Conservation (phyloP, 805 yeast genomes). For the Candida chilensis region DNA sequence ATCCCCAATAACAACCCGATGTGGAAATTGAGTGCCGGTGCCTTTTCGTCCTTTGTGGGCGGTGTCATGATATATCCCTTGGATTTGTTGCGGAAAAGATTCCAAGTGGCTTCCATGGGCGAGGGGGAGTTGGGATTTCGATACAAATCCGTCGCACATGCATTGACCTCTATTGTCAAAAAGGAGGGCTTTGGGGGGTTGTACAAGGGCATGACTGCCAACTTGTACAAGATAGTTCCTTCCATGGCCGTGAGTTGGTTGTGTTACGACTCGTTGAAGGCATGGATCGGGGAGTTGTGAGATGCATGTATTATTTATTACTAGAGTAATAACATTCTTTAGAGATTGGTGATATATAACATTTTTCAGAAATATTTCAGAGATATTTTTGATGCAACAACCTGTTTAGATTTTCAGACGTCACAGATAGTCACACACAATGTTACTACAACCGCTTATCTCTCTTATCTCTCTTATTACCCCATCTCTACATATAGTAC, state of each 20-base stretch:
- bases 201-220: constrained; percentile 70
- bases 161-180: constrained; percentile 57
- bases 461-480: too few species aligned
- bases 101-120: constrained; percentile 84
- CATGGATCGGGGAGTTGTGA: constrained; percentile 19
- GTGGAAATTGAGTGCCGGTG: constrained; percentile 70
- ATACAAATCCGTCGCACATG: constrained; percentile 70
- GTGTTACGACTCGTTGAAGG: constrained; percentile 67
- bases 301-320: background rate
- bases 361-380: too few species aligned
- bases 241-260: constrained; percentile 96
- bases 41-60: constrained; percentile 80
- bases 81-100: constrained; percentile 80
- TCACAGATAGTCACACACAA: too few species aligned
- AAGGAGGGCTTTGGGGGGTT: constrained; percentile 70
- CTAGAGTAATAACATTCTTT: background rate
- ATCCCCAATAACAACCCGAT: constrained; percentile 26
- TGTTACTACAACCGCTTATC: too few species aligned
- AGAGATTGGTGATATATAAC: too few species aligned
- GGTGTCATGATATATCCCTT: constrained; percentile 89
- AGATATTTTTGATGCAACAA: too few species aligned
- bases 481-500: too few species aligned
- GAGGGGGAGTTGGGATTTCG: constrained; percentile 72
- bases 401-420: too few species aligned
- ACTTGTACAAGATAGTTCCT: constrained; percentile 84